These are phyloP conservation scores for Coleophoma crateriformis DNA, from an alignment of 2,329 filamentous ascomycete species.

Conservation along the genomic window DNA sequence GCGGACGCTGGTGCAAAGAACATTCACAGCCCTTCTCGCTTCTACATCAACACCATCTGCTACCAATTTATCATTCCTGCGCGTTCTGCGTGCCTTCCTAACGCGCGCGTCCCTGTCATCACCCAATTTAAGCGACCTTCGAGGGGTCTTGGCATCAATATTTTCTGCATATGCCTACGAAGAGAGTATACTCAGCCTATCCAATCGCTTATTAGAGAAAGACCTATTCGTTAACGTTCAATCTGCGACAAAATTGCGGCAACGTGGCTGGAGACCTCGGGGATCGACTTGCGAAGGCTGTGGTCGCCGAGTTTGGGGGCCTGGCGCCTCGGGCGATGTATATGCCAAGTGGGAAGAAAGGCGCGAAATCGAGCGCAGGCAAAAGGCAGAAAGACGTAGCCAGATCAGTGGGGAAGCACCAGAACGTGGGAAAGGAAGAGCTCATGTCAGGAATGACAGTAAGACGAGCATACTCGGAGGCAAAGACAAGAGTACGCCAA, in stretches of 20 bases:
- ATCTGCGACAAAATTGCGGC: constrained; percentile 66
- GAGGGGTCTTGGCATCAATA: constrained; percentile 78
- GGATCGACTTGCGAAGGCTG: constrained; percentile 88
- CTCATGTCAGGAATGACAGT: constrained; percentile 24
- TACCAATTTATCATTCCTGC: constrained; percentile 72
- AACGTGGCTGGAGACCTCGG: constrained; percentile 82
- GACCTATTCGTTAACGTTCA: constrained; percentile 82
- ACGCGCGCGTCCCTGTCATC: constrained; percentile 74
- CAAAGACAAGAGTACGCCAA: constrained; percentile 17
- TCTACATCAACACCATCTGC: constrained; percentile 52
- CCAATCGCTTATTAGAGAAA: constrained; percentile 80
- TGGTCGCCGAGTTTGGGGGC: constrained; percentile 78
- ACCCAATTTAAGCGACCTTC: constrained; percentile 80
- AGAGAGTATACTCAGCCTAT: constrained; percentile 78
- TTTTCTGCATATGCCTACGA: constrained; percentile 96
- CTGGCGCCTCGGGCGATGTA: constrained; percentile 69
- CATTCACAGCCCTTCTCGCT: constrained; percentile 80
- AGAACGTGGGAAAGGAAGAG: constrained; percentile 34
- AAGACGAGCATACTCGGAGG: constrained; percentile 15
- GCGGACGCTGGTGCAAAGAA: constrained; percentile 78
- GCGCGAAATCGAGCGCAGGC: constrained; percentile 40
- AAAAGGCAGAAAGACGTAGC: constrained; percentile 28
- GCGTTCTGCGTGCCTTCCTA: constrained; percentile 83
- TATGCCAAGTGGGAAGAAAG: constrained; percentile 78
- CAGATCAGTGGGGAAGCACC: constrained; percentile 24